Percentiles rank a stretch among this genome's conserved stretches.
phyloP scores from a whole-genome alignment of 2,329 filamentous ascomycete genomes.

The Aspergillus nomiae region DNA sequence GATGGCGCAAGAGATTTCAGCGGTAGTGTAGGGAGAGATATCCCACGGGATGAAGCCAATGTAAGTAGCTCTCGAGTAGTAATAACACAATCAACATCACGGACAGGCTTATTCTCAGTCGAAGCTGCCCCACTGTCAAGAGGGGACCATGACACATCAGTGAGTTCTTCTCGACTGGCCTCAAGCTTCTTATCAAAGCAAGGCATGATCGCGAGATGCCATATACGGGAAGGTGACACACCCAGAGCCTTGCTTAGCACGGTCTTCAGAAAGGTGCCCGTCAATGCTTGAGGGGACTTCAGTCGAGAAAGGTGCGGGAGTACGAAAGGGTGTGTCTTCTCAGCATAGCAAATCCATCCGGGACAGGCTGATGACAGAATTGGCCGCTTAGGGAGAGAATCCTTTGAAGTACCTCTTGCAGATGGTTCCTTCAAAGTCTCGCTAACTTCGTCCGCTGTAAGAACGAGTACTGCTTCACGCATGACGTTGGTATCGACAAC shows the following conservation, averaged over 20 bases:
- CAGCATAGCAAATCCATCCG: conserved; percentile 98
- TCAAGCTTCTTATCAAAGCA: conserved; percentile 99
- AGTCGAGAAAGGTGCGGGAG: conserved; percentile 86
- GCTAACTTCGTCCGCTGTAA: conserved; percentile 72
- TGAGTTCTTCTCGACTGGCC: conserved; percentile 89
- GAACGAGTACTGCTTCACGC: conserved; percentile 78
- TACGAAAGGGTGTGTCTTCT: conserved; percentile 95
- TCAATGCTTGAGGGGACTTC: conserved; percentile 91
- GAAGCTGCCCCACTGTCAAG: conserved; percentile 24
- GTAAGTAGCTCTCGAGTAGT: conserved; percentile 93
- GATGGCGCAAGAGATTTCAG: conserved; percentile 54
- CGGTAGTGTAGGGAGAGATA: conserved; percentile 75
- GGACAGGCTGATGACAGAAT: conserved; percentile 85
- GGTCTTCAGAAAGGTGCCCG: conserved; percentile 88
- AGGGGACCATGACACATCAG: conserved; percentile 69
- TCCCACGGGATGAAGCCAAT: conserved; percentile 76
- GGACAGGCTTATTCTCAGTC: conserved; percentile 55
- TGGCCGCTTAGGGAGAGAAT: conserved; percentile 39
- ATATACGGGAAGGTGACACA: conserved; percentile 77
- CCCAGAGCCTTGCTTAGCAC: conserved; percentile 71
- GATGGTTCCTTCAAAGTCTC: conserved; percentile 31
- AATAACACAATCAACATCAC: conserved; percentile 97
- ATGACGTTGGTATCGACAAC: conserved; percentile 86
- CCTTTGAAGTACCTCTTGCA: conserved; percentile 8
- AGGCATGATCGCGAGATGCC: conserved; percentile 95